phyloP scores from a whole-genome alignment of 305 asterid genomes.

The Ilex paraguariensis region DNA sequence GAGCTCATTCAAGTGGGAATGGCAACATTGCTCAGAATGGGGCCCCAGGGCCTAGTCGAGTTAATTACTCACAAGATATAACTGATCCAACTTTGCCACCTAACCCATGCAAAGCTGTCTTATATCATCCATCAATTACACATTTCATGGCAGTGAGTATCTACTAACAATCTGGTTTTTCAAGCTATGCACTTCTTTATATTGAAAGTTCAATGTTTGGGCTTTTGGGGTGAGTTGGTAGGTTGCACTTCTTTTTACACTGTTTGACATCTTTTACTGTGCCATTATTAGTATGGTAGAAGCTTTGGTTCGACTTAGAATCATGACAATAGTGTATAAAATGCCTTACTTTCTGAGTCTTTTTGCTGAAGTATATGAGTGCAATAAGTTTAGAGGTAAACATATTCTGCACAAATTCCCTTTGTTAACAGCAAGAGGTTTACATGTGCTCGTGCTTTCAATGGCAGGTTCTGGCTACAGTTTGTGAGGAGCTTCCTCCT shows the following conservation, averaged over 20 bases:
- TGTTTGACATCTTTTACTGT: no score
- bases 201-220: no score
- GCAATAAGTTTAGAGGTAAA: slow-evolving; percentile 2
- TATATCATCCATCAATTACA: slow-evolving; percentile 83
- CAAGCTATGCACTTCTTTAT: not conserved
- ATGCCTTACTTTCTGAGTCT: no score
- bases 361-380: no score
- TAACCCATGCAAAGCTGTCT: slow-evolving; percentile 83
- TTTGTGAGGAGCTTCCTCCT: slow-evolving; percentile 88
- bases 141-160: slow-evolving; percentile 88
- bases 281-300: no score
- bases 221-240: no score
- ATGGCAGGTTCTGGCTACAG: slow-evolving; percentile 81
- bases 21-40: slow-evolving; percentile 68
- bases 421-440: no score
- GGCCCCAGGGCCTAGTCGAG: slow-evolving; percentile 64
- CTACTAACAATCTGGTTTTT: not conserved
- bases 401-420: not conserved
- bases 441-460: slow-evolving; percentile 10
- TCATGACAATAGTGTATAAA: no score
- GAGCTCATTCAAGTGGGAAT: slow-evolving; percentile 48
- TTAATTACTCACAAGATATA: slow-evolving; percentile 63
- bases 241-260: no score
- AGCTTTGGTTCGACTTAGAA: no score
- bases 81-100: slow-evolving; percentile 92